phyloP scores from a whole-genome alignment of 1,284 basidiomycete genomes.

The Anthracocystis panici-leucophaei region DNA sequence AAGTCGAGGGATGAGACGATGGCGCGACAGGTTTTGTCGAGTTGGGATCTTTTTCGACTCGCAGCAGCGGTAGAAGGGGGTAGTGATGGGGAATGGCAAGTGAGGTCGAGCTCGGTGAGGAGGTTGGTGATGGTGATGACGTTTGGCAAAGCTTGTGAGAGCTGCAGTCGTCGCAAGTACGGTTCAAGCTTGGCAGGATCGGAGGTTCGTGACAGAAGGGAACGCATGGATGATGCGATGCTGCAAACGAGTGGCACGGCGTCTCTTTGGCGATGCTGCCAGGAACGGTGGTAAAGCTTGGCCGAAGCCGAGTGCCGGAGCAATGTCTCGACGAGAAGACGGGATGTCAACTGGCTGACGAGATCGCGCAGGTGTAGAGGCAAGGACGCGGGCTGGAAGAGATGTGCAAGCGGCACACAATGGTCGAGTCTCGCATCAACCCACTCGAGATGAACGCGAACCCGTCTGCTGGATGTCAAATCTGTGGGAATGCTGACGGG shows the following conservation, averaged over 20 bases:
- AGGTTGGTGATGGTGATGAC: constrained; percentile 12
- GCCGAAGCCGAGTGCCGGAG: constrained; percentile 14
- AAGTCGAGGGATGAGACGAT: not conserved
- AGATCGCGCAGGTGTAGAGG: constrained; percentile 14
- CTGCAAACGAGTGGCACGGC: constrained; percentile 17
- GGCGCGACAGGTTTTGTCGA: not conserved
- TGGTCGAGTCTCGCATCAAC: constrained; percentile 3
- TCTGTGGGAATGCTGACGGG: constrained; percentile 5
- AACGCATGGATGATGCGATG: constrained; percentile 24
- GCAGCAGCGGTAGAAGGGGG: not conserved
- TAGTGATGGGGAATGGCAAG: constrained; percentile 5
- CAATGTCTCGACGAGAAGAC: constrained; percentile 17
- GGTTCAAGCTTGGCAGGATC: not conserved
- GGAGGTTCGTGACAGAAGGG: constrained; percentile 6
- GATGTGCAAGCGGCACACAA: not conserved
- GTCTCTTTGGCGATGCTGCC: constrained; percentile 25
- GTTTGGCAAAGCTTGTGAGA: constrained; percentile 5
- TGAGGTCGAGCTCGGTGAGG: constrained; percentile 13
- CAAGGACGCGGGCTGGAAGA: constrained; percentile 3
- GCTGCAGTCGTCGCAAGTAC: not conserved
- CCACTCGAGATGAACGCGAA: constrained; percentile 21
- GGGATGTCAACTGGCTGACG: constrained; percentile 22
- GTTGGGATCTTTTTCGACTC: not conserved
- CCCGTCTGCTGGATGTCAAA: not conserved
- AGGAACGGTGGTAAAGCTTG: constrained; percentile 20